Base-by-base conservation (phyloP, 225 moss, liverwort and hornwort species). In the Marchantia paleacea region DNA sequence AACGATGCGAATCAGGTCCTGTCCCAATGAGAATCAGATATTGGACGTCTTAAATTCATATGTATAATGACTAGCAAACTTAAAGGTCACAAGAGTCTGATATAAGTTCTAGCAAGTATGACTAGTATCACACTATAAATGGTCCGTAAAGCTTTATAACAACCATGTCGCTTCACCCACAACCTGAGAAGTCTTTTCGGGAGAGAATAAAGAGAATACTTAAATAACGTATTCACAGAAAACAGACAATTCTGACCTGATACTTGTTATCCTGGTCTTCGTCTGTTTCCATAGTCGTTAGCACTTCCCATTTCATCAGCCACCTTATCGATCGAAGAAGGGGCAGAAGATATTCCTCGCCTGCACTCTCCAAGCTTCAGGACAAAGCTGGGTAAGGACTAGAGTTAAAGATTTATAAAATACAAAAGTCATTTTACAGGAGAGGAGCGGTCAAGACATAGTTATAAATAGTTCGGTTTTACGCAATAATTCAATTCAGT, bases 331-430 rank as follows among this genome's bases (percentile, higher is more conserved):
- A 89, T 74, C 85, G 88, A 55, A 96, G 83, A 72, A 94, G 91
- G 57, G 92, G 89, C 66, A 96, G 84, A 80, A 96, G 85, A 71
- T 80, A 89, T 61, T 92, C 94, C 73, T 96, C 86, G 11, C 89
- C 84, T 82, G 92, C 91, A 89, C 90, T 84, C 87, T 96, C 94
- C 91, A 96, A 88, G 85, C 94, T 96, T 86, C 49, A n/a, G 57
- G 0, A 57, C 2, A 79, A 55, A 25, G n/a, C 55, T 54, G 14
- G 4, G 69, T 70, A 18, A 70, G 69, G 20, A 70, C 3, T 26
- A 10, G 13, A 10, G n/a, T 66, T 12, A 13, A 4, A 10, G 4
- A 13, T 2, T 28, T 10, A 12, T 52, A 24, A 47, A 66, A 10
- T 52, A 9, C 71, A 7, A 70, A 19, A 7, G 6, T 70, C 39